Evolutionary conservation across 1,284 basidiomycete genomes (phyloP).

Genomic region (Naganishia sp.): DNA sequence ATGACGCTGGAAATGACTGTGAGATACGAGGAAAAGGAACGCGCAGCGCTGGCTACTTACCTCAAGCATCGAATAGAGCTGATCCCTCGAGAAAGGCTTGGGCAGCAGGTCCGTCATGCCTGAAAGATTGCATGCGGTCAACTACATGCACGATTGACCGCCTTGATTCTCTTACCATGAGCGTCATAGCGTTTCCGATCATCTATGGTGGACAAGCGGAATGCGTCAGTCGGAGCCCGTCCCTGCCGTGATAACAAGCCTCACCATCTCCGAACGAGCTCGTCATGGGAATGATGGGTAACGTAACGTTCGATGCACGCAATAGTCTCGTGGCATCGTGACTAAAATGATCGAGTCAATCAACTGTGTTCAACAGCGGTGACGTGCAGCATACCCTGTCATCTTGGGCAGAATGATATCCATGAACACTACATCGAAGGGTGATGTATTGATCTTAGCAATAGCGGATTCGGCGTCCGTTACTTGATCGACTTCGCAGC

Average conservation of each 20-base stretch:
- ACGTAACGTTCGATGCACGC: constrained; percentile 21
- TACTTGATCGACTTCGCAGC: constrained; percentile 90
- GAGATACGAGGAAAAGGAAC: constrained; percentile 2
- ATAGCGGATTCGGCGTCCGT: constrained; percentile 91
- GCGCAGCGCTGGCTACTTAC: constrained; percentile 52
- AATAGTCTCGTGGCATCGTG: constrained; percentile 23
- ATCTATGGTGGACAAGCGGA: constrained; percentile 81
- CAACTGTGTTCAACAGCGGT: background rate
- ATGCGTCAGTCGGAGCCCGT: constrained; percentile 75
- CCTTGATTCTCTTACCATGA: constrained; percentile 1
- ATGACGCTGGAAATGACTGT: constrained; percentile 1
- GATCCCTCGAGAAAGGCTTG: constrained; percentile 94
- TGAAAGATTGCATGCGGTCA: constrained; percentile 46
- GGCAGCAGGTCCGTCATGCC: constrained; percentile 98
- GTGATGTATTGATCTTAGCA: constrained; percentile 89
- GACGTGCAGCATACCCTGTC: constrained; percentile 46
- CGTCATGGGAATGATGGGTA: constrained; percentile 26
- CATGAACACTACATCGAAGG: constrained; percentile 94
- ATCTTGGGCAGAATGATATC: constrained; percentile 59
- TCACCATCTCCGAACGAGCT: constrained; percentile 28
- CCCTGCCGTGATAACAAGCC: constrained; percentile 34
- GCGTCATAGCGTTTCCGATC: constrained; percentile 26
- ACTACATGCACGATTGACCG: constrained; percentile 29
- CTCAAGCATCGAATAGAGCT: constrained; percentile 86
- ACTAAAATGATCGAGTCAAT: constrained; percentile 5